phyloP scores from a whole-genome alignment of 208 protist genomes.

The Leishmania arabica region DNA sequence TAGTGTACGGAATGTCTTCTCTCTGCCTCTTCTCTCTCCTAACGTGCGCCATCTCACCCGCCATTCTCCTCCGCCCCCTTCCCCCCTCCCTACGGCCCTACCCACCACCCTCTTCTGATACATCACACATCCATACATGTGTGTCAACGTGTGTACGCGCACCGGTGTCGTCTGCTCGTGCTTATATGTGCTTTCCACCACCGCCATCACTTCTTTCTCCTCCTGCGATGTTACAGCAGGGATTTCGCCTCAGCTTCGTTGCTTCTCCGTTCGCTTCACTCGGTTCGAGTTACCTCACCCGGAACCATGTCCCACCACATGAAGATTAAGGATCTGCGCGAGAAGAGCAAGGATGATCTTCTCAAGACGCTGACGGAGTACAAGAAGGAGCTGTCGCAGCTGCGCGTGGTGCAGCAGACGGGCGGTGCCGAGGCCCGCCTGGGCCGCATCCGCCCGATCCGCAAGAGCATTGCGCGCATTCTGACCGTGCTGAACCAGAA shows the following conservation, averaged over 20 bases:
- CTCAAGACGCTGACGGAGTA: constrained; percentile 96
- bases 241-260: neutral
- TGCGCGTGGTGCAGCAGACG: constrained; percentile 96
- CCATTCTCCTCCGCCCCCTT: neutral
- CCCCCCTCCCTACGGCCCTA: neutral
- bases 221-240: neutral
- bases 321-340: constrained; percentile 92
- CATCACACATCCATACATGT: neutral
- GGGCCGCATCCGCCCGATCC: constrained; percentile 95
- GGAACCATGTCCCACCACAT: constrained; percentile 82
- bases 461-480: constrained; percentile 97
- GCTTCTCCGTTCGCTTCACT: neutral
- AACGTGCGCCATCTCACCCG: no score
- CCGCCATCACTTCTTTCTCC: neutral
- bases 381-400: constrained; percentile 97
- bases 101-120: neutral
- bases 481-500: constrained; percentile 98
- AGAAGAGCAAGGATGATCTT: constrained; percentile 97
- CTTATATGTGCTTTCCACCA: neutral
- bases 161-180: neutral
- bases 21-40: neutral
- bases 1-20: neutral
- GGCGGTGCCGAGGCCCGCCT: constrained; percentile 90
- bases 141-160: neutral
- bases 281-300: neutral